A percentile compares a stretch with the other conserved stretches of the same genome.
Evolutionary conservation across 2,329 filamentous ascomycete genomes (phyloP).

Genomic region (Geosmithia putterillii): DNA sequence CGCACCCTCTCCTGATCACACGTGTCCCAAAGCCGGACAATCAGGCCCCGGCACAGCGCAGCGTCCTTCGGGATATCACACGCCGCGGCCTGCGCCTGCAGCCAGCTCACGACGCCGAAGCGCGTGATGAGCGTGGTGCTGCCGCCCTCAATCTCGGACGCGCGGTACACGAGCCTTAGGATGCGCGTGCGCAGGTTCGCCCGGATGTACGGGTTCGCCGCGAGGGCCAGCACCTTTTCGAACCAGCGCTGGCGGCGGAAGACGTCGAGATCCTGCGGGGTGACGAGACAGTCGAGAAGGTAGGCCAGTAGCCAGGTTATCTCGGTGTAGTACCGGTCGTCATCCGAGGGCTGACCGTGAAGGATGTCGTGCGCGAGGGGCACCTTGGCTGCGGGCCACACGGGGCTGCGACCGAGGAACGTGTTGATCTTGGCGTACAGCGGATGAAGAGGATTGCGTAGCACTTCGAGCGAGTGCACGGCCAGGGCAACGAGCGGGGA

Average conservation of each 20-base stretch:
- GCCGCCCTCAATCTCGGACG: constrained; percentile 55
- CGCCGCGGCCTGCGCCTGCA: constrained; percentile 45
- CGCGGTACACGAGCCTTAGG: constrained; percentile 51
- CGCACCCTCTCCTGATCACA: constrained; percentile 54
- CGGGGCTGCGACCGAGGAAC: constrained; percentile 66
- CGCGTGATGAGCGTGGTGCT: constrained; percentile 73
- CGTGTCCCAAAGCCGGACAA: constrained; percentile 46
- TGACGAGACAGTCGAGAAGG: constrained; percentile 55
- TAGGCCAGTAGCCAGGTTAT: constrained; percentile 63
- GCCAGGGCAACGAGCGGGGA: constrained; percentile 69
- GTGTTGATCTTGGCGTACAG: constrained; percentile 80
- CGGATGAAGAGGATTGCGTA: constrained; percentile 65
- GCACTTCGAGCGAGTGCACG: constrained; percentile 52
- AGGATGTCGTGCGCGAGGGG: constrained; percentile 55
- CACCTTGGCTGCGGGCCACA: constrained; percentile 63
- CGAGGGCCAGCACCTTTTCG: constrained; percentile 61
- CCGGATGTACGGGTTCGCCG: constrained; percentile 52
- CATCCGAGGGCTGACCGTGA: constrained; percentile 54
- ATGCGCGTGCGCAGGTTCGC: constrained; percentile 46
- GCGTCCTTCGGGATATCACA: constrained; percentile 28
- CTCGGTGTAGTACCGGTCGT: constrained; percentile 62
- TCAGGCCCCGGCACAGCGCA: constrained; percentile 40
- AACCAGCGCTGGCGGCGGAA: constrained; percentile 55
- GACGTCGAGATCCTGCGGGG: constrained; percentile 43
- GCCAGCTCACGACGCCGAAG: constrained; percentile 63